phyloP scores from a whole-genome alignment of 495 filamentous ascomycete species.

The Baudoinia panamericana region DNA sequence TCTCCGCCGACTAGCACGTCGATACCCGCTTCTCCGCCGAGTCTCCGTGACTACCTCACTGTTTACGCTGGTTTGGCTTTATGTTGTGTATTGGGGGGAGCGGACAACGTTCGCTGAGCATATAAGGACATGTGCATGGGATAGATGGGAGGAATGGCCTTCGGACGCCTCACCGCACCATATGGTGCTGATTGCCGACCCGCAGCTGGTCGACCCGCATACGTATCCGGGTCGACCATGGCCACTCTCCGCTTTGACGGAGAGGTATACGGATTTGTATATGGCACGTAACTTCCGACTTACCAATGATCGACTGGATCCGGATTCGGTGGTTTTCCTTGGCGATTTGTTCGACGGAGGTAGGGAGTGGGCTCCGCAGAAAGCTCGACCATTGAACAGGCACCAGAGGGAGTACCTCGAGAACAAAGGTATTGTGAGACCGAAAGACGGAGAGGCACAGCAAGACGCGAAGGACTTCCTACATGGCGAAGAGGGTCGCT shows the following conservation, averaged over 20 bases:
- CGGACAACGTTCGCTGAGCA: slow-evolving; percentile 55
- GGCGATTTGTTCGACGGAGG: slow-evolving; percentile 96
- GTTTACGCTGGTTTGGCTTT: slow-evolving; percentile 46
- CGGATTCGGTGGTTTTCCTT: slow-evolving; percentile 76
- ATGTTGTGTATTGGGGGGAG: slow-evolving; percentile 79
- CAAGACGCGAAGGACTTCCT: slow-evolving; percentile 8
- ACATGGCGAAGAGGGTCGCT: slow-evolving; percentile 15
- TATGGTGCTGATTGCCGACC: slow-evolving; percentile 81
- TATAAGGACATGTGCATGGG: slow-evolving; percentile 66
- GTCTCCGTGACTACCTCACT: slow-evolving; percentile 8
- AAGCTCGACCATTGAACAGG: slow-evolving; percentile 42
- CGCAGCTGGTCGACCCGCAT: slow-evolving; percentile 95
- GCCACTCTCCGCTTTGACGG: slow-evolving; percentile 66
- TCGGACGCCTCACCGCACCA: slow-evolving; percentile 65
- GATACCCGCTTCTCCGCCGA: slow-evolving; percentile 9
- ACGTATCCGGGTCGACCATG: slow-evolving; percentile 90
- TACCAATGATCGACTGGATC: slow-evolving; percentile 55
- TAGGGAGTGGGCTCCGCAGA: slow-evolving; percentile 70
- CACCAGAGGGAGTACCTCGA: slow-evolving; percentile 53
- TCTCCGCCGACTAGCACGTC: slow-evolving; percentile 9
- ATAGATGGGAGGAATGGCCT: slow-evolving; percentile 83
- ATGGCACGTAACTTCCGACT: slow-evolving; percentile 63
- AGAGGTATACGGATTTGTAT: slow-evolving; percentile 78
- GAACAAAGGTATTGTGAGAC: slow-evolving; percentile 25
- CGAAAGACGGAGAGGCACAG: not conserved